Conservation (phyloP, 495 filamentous ascomycete genomes). For the Cenococcum geophilum region DNA sequence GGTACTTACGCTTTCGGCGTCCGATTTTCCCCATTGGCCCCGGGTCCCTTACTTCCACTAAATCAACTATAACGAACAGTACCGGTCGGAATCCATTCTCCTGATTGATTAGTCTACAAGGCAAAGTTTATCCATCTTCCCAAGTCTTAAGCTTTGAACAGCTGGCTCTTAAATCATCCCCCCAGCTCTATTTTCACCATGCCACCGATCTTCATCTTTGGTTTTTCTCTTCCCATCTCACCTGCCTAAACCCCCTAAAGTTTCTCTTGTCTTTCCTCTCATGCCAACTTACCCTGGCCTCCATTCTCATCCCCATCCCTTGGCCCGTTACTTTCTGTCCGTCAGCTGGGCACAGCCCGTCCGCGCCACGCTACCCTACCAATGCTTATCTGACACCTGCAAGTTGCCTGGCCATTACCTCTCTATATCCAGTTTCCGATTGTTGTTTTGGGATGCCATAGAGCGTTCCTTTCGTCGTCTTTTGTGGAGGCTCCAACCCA, state of each 20-base stretch:
- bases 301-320: background rate
- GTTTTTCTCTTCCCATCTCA: background rate
- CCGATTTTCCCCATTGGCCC: no score
- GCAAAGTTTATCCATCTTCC: no score
- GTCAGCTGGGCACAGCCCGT: background rate
- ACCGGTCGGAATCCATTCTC: no score
- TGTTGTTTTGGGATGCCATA: no score
- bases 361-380: background rate
- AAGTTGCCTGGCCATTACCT: background rate
- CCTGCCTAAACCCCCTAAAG: background rate
- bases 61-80: no score
- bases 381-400: background rate
- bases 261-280: background rate
- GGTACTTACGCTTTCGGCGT: no score
- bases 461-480: no score
- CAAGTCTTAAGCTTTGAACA: no score
- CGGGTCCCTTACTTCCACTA: no score
- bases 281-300: background rate
- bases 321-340: background rate
- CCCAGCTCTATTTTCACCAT: background rate
- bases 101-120: no score
- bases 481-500: no score
- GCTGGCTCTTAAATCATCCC: background rate
- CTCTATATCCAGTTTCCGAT: no score
- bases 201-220: background rate